Base-by-base conservation (phyloP, 78 protist genomes). In the Polysphondylium violaceum region DNA sequence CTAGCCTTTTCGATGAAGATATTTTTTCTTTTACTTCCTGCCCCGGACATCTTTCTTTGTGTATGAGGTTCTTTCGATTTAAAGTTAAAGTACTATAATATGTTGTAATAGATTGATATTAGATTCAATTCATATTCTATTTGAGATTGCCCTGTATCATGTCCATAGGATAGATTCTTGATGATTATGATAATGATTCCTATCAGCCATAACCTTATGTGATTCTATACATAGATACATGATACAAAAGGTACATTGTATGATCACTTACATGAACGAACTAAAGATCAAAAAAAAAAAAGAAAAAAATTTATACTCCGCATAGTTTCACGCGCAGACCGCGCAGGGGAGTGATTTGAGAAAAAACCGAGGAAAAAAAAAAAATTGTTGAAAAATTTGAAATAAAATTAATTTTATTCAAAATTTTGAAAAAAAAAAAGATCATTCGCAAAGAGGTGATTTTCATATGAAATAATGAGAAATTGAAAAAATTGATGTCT, bases 11-110 rank as follows among this genome's bases (percentile, higher is more conserved):
- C 86, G 9, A 94, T 87, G 87, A 87, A 96, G 21, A n/a, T 44
- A 17, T 16, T 59, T 73, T 95, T 95, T 75, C 81, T 83, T 61
- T 76, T 90, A 58, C 87, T 78, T 78, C 78, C 88, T 90, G 31
- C 88, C 68, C 81, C 81, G 47, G 88, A 76, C 88, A 74, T 90
- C 88, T 63, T 74, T 85, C 55, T 2, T 51, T 44, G 93, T 72
- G 85, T 71, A 36, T 50, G 79, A 74, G 71, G 88, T 55, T 64
- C 74, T 77, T 77, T 29, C 74, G 71, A 86, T 72, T 72, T 74
- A 86, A 72, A 86, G 92, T 36, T 72, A 61, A 58, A 74, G 73
- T 58, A 55, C n/a, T n/a, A n/a, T n/a, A n/a, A n/a, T n/a, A n/a
- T n/a, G n/a, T n/a, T n/a, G n/a, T n/a, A n/a, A n/a, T n/a, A n/a